Base-by-base conservation (phyloP, 139 green algal genomes). In the Picochlorum costavermella region DNA sequence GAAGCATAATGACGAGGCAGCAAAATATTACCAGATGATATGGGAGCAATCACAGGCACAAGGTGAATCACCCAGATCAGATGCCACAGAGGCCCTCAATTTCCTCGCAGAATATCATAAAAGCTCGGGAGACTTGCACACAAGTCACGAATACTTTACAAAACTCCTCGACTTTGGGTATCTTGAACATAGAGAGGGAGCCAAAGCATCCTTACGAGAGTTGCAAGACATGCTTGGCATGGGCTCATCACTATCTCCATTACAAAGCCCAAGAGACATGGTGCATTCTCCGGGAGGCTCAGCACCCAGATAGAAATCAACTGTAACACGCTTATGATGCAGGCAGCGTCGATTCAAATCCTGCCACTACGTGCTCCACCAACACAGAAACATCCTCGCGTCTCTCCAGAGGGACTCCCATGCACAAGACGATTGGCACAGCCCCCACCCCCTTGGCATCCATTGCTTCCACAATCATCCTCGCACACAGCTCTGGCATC, bases 121-220 rank as follows among this genome's bases (percentile, higher is more conserved):
- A 81, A 76, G 83, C 23, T 65, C 40, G 16, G 81, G 84, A 0
- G 57, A 75, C 1, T 62, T 85, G 28, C 61, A 60, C 2, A 69
- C 85, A 40, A 86, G 87, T 1, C 81, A 93, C 72, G 30, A 13
- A 11, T 81, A 84, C 56, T 89, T 75, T 67, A 70, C 72, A 6
- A 79, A 85, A 1, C 75, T 98, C 53, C 72, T 97, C 45, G 91
- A 98, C 69, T 88, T 81, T 29, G 87, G 86, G 0, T 83, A 80
- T 0, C 17, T 28, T 12, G 70, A 74, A 2, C 46, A 28, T 20
- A 95, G 90, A 73, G 88, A 96, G 75, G 48, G 74, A 1, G 91
- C 91, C 25, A 96, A 95, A 69, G 79, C 77, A 1, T 66, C 92
- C 44, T 73, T 95, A 48, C 48, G 85, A 9, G 86, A 96, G 68